phyloP scores from a whole-genome alignment of 106 monocot species.

The Allium sativum region DNA sequence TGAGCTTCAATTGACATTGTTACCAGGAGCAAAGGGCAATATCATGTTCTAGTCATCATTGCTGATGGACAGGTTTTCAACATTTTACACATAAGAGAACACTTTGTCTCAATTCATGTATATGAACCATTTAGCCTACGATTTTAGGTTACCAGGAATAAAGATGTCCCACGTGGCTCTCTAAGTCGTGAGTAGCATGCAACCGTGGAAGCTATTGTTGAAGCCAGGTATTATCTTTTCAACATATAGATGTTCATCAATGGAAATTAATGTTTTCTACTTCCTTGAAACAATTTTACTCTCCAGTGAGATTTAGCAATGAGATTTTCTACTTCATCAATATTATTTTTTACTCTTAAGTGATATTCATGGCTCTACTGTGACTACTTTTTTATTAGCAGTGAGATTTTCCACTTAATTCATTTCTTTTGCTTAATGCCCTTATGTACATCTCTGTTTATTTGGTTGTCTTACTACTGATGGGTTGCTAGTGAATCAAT shows the following conservation, averaged over 20 bases:
- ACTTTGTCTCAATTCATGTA: neutral
- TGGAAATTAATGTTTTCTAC: slow-evolving; percentile 1
- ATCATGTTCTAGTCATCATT: slow-evolving; percentile 93
- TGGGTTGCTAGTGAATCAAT: too few relatives aligned
- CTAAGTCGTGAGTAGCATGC: slow-evolving; percentile 68
- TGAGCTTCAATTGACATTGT: slow-evolving; percentile 73
- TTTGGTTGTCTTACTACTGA: too few relatives aligned
- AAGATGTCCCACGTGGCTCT: slow-evolving; percentile 27
- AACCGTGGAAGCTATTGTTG: slow-evolving; percentile 81
- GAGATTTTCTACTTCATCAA: slow-evolving; percentile 77
- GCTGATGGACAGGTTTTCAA: slow-evolving; percentile 84
- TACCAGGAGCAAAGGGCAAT: slow-evolving; percentile 73
- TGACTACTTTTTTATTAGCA: too few relatives aligned
- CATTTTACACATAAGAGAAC: neutral
- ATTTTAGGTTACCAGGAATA: slow-evolving; percentile 59
- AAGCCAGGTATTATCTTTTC: slow-evolving; percentile 53
- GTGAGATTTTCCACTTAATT: too few relatives aligned
- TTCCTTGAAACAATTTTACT: slow-evolving; percentile 16
- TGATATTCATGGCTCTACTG: too few relatives aligned
- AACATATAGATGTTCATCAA: neutral
- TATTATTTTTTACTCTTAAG: too few relatives aligned
- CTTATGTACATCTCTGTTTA: too few relatives aligned
- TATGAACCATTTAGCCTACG: slow-evolving; percentile 10
- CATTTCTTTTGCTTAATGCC: too few relatives aligned
- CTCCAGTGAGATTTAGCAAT: too few relatives aligned